A percentile compares a stretch with the other conserved stretches of the same genome.
Conservation (phyloP, 306 rosid genomes). For the Quercus engelmannii region DNA sequence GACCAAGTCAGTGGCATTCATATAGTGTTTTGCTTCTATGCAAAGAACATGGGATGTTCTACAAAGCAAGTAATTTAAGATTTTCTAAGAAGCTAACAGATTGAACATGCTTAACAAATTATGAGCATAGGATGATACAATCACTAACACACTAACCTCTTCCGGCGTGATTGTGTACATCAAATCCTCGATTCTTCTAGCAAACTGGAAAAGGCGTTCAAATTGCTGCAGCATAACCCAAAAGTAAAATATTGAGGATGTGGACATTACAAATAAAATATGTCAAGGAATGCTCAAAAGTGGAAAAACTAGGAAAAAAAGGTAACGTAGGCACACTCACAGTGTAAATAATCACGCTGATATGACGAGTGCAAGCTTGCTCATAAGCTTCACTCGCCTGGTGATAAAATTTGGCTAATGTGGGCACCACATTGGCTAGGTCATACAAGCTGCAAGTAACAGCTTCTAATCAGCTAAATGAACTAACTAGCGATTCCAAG, state of each 20-base stretch:
- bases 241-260: not conserved
- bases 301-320: not conserved
- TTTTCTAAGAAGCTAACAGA: slow-evolving; percentile 4
- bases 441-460: slow-evolving; percentile 75
- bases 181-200: slow-evolving; percentile 83
- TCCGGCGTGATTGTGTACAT: slow-evolving; percentile 73
- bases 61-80: slow-evolving; percentile 2
- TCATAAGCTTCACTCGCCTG: slow-evolving; percentile 98
- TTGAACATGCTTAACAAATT: slow-evolving; percentile 4
- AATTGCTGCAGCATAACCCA: slow-evolving; percentile 65
- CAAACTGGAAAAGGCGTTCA: slow-evolving; percentile 94
- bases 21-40: not conserved
- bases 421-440: slow-evolving; percentile 95
- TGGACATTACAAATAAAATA: not conserved
- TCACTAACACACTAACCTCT: slow-evolving; percentile 62
- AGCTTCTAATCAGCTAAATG: slow-evolving; percentile 16
- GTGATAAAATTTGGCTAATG: slow-evolving; percentile 95
- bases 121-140: not conserved
- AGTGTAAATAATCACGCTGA: slow-evolving; percentile 76
- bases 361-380: slow-evolving; percentile 92
- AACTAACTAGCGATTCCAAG: slow-evolving; percentile 13
- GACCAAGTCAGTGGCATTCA: not conserved
- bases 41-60: not conserved
- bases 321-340: slow-evolving; percentile 42
- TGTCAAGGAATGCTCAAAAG: not conserved